Base-by-base conservation (phyloP, 768 basidiomycete species). In the Daedaleopsis sinensis region DNA sequence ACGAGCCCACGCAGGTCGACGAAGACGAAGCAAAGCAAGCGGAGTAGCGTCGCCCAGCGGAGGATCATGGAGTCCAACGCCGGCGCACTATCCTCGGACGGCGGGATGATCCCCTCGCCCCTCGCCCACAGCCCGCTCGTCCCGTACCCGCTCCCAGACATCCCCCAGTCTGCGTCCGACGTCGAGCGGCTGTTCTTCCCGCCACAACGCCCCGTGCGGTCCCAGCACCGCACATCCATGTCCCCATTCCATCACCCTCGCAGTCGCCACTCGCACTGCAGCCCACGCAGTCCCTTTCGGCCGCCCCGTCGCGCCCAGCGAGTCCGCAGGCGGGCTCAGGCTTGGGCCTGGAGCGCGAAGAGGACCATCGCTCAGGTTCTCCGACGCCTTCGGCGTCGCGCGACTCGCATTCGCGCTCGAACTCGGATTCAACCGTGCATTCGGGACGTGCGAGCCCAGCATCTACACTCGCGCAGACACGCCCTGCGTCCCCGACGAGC, bases 391-490 rank as follows among this genome's bases (percentile, higher is more conserved):
- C 27, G 27, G 27, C 27, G 42, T 55, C 53, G 13, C 39, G 55
- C 43, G 54, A 46, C 36, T 59, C 57, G 0, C 38, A 48, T 36
- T 43, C 27, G 27, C 27, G 27, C 7, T 32, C 27, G 27, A 32
- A 32, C 27, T 32, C 27, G 27, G 27, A 32, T 32, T 32, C 27
- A 7, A 32, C 27, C 27, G 27, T 32, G 27, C 27, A 32, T 32
- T 32, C 46, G 21, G 38, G 46, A 4, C 58, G 54, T 32, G 54
- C 18, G 36, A 52, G 52, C 27, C 57, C 61, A 10, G 23, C 48
- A 2, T 57, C 62, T 35, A 63, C 62, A 6, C 57, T 63, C 27
- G 62, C 62, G 21, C 62, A 63, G 37, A 59, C 62, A 15, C 62
- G 62, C 11, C 62, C 62, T 3, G 49, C 53, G 21, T 63, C 62